These are phyloP conservation scores for Exophiala sp. DNA, from an alignment of 2,329 filamentous ascomycete species.

Conservation along the genomic window DNA sequence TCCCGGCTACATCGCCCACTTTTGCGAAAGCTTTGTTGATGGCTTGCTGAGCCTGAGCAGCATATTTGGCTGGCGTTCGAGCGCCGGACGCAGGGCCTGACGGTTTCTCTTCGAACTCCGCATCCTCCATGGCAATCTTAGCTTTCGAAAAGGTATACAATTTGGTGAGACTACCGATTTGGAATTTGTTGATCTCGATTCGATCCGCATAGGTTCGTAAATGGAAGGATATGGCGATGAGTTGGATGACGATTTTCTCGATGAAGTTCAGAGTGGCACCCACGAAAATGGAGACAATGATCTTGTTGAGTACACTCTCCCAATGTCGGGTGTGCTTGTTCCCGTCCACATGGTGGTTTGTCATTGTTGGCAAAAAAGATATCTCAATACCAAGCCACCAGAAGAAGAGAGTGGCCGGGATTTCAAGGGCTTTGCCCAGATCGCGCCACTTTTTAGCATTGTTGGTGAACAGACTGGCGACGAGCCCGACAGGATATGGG, in stretches of 20 bases:
- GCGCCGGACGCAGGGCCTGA: conserved; percentile 50
- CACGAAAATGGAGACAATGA: conserved; percentile 80
- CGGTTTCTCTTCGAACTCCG: conserved; percentile 63
- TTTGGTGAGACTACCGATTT: conserved; percentile 64
- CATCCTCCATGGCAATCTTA: conserved; percentile 64
- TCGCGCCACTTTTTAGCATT: conserved; percentile 91
- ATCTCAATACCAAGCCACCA: conserved; percentile 85
- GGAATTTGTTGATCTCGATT: conserved; percentile 88
- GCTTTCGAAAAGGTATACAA: conserved; percentile 60
- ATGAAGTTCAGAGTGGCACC: conserved; percentile 72
- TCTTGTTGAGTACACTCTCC: conserved; percentile 75
- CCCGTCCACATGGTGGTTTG: conserved; percentile 55
- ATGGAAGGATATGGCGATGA: conserved; percentile 92
- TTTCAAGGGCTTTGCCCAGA: conserved; percentile 75
- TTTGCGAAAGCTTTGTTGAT: conserved; percentile 70
- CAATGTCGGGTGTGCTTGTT: conserved; percentile 53
- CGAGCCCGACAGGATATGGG: conserved; percentile 54
- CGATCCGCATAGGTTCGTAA: conserved; percentile 81
- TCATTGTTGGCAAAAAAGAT: conserved; percentile 79
- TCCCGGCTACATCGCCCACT: conserved; percentile 77
- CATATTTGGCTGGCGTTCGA: conserved; percentile 66
- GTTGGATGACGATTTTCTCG: conserved; percentile 90
- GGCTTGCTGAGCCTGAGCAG: conserved; percentile 64
- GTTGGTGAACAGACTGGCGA: conserved; percentile 73
- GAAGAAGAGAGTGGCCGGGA: conserved; percentile 80